A percentile compares a stretch with the other conserved stretches of the same genome.
Conservation (phyloP, 495 filamentous ascomycete species). For the Chaetomium fimeti region DNA sequence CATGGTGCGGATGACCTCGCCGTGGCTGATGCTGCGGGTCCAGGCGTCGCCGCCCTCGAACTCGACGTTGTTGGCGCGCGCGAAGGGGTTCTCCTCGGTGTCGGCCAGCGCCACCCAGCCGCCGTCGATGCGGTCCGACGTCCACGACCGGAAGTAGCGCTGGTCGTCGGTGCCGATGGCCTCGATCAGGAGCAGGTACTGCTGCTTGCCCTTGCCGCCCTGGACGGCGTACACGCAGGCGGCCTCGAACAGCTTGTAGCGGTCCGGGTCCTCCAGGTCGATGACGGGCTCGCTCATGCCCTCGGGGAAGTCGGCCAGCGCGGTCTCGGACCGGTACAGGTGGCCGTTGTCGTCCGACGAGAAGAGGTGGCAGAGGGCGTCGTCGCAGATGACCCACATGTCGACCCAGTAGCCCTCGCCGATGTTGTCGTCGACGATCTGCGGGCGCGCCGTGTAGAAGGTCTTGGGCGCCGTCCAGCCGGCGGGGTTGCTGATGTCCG, state of each 20-base stretch:
- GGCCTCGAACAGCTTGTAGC: conserved; percentile 27
- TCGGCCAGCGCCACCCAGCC: conserved; percentile 26
- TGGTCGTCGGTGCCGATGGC: conserved; percentile 25
- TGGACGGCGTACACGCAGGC: conserved; percentile 26
- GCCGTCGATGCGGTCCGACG: conserved; percentile 22
- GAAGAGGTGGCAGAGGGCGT: conserved; percentile 27
- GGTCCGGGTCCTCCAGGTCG: conserved; percentile 21
- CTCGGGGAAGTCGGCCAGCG: conserved; percentile 22
- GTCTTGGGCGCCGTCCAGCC: conserved; percentile 30
- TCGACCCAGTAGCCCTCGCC: conserved; percentile 32
- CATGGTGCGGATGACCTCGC: conserved; percentile 25
- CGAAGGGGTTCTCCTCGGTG: conserved; percentile 30
- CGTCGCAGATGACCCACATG: conserved; percentile 37
- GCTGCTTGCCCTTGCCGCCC: conserved; percentile 13
- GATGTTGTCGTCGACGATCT: conserved; percentile 27
- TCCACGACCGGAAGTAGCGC: conserved; percentile 32
- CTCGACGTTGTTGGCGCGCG: conserved; percentile 27
- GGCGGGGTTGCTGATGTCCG: conserved; percentile 28
- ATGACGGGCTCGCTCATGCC: conserved; percentile 31
- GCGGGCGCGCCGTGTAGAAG: conserved; percentile 26
- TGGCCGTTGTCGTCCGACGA: conserved; percentile 34
- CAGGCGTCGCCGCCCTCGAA: conserved; percentile 24
- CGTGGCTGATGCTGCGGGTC: conserved; percentile 35
- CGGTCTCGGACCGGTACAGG: conserved; percentile 31
- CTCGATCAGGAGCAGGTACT: conserved; percentile 30